Base-by-base conservation (phyloP, 805 yeast species). In the Komagataella phaffii region DNA sequence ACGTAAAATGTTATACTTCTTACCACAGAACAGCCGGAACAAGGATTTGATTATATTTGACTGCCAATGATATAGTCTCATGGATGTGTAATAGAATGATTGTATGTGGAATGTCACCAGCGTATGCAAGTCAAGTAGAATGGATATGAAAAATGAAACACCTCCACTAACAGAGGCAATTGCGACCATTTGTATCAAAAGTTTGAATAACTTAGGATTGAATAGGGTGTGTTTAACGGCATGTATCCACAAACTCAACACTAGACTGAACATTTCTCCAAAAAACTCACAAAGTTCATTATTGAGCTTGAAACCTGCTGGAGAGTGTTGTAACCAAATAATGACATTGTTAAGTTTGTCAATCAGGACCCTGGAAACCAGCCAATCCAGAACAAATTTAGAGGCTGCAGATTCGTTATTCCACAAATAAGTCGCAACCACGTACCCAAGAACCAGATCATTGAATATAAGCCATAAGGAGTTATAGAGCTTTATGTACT, bases 241-340 rank as follows among this genome's bases (percentile, higher is more conserved):
- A 4, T 24, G 14, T 44, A 64, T 62, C 83, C 96, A 87, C 54
- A 84, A 78, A 47, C 78, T 78, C 24, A 90, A 73, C 10, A 89
- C 85, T 96, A 97, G 91, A 7, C 85, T 62, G 57, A 87, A 84
- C 49, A 93, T 66, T 53, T 88, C 95, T 43, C 96, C 96, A 62
- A 91, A 74, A 60, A 93, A 95, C 14, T 71, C 74, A 0, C 96
- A 87, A 17, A 93, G 71, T 59, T 89, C 96, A 53, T 80, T 83
- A 64, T 93, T 93, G 50, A 93, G 75, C 61, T 93, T 93, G 59
- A 93, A 81, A 3, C 99, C 99, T 14, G 91, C 96, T 0, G 99
- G 99, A 59, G 90, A 85, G 54, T 81, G 76, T 71, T 89, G 88
- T 44, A 93, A 72, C 90, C 95, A 85, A 0, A 69, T 57, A 3